These are phyloP conservation scores for Plasmopara halstedii DNA, from an alignment of 352 stramenopile genomes.

Conservation along the genomic window DNA sequence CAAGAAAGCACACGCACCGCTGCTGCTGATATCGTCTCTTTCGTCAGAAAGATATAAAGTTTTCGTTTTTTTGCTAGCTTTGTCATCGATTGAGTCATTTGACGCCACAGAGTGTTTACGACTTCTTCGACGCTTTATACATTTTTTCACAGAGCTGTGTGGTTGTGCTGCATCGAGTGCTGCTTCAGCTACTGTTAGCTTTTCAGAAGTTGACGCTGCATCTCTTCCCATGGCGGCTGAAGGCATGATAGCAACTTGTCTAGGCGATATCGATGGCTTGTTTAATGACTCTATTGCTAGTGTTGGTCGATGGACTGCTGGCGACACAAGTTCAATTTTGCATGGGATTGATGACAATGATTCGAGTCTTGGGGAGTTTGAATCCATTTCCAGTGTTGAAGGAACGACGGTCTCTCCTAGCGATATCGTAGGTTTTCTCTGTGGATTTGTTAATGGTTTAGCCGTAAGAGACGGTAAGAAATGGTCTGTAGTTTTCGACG, in stretches of 20 bases:
- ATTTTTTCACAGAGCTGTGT: slow-evolving; percentile 4
- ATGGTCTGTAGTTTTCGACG: background rate
- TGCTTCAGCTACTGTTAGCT: background rate
- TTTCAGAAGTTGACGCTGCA: slow-evolving; percentile 1
- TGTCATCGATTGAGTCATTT: slow-evolving; percentile 3
- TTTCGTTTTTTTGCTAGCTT: slow-evolving; percentile 17
- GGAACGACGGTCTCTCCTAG: background rate
- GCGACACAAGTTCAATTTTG: background rate
- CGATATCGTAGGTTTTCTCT: background rate
- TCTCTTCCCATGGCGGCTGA: background rate
- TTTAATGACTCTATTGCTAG: background rate
- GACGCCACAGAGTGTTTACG: slow-evolving; percentile 2
- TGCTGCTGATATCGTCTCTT: slow-evolving; percentile 1
- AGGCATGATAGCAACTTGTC: slow-evolving; percentile 2
- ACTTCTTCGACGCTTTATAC: slow-evolving; percentile 26
- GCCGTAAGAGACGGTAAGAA: background rate
- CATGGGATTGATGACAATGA: background rate
- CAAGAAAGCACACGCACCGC: background rate
- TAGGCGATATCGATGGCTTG: background rate
- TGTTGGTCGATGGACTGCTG: slow-evolving; percentile 1
- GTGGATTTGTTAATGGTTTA: background rate
- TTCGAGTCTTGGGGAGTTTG: background rate
- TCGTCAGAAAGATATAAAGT: background rate
- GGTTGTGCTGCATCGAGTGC: background rate
- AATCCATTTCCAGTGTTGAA: background rate